A percentile compares a stretch with the other conserved stretches of the same genome.
phyloP scores from a whole-genome alignment of 2,329 filamentous ascomycete species.

The Diaporthe destruens region DNA sequence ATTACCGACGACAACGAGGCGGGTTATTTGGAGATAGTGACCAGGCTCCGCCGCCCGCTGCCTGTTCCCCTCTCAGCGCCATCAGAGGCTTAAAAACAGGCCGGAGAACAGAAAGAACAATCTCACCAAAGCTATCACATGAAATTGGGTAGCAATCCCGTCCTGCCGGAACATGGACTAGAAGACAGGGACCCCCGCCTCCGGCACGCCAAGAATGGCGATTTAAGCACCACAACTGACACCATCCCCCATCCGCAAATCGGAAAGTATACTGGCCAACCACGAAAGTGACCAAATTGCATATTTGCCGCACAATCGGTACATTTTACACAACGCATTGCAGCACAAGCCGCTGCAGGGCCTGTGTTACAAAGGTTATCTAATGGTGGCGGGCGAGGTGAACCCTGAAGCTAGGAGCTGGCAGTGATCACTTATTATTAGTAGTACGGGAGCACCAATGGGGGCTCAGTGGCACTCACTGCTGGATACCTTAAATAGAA shows the following conservation, averaged over 20 bases:
- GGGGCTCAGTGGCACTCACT: background rate
- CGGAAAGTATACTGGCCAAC: constrained; percentile 18
- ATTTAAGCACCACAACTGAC: constrained; percentile 33
- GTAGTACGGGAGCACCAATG: background rate
- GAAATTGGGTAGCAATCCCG: background rate
- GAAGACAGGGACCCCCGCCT: background rate
- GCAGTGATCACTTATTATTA: background rate
- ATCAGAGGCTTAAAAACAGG: background rate
- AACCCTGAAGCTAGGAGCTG: background rate
- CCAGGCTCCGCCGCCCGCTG: constrained; percentile 58
- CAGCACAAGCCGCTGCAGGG: background rate
- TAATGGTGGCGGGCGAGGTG: constrained; percentile 3
- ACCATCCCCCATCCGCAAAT: constrained; percentile 32
- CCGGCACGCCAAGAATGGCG: constrained; percentile 20
- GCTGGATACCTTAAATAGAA: background rate
- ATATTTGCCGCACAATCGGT: background rate
- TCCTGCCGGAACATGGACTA: background rate
- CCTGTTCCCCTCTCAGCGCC: constrained; percentile 53
- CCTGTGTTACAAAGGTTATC: background rate
- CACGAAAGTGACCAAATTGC: constrained; percentile 4
- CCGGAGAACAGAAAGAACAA: background rate
- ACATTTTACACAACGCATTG: constrained; percentile 7
- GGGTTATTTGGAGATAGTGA: constrained; percentile 77
- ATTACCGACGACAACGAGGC: constrained; percentile 79
- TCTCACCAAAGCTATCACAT: background rate